A percentile compares a stretch with the other conserved stretches of the same genome.
These are phyloP conservation scores for Gastrolobium villosum DNA, from an alignment of 306 rosid species.

Conservation along the genomic window DNA sequence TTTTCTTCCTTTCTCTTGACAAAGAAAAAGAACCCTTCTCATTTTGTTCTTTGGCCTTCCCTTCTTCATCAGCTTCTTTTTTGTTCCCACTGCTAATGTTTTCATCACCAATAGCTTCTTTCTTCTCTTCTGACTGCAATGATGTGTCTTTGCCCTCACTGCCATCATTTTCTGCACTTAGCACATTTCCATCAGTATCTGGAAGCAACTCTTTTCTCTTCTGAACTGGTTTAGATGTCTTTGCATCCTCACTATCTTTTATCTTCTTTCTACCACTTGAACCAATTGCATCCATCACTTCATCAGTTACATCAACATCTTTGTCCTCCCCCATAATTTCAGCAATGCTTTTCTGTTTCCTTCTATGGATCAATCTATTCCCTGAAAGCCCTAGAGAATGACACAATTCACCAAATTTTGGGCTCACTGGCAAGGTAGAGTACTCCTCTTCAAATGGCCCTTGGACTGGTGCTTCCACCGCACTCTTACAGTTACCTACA, in stretches of 20 bases:
- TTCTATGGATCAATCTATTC: slow-evolving; percentile 51
- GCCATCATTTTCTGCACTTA: slow-evolving; percentile 42
- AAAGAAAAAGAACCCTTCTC: slow-evolving; percentile 46
- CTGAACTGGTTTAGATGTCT: slow-evolving; percentile 42
- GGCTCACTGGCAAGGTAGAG: slow-evolving; percentile 52
- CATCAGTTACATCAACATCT: slow-evolving; percentile 43
- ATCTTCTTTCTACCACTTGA: slow-evolving; percentile 52
- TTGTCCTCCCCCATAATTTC: slow-evolving; percentile 67
- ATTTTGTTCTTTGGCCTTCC: slow-evolving; percentile 41
- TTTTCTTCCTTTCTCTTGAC: slow-evolving; percentile 80
- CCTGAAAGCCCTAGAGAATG: slow-evolving; percentile 47
- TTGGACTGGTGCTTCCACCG: slow-evolving; percentile 58
- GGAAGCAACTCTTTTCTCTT: slow-evolving; percentile 47
- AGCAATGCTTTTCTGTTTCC: slow-evolving; percentile 85
- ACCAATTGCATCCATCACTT: slow-evolving; percentile 36
- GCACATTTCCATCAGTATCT: slow-evolving; percentile 34
- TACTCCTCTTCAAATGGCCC: slow-evolving; percentile 72
- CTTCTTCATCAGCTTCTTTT: slow-evolving; percentile 45
- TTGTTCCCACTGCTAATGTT: slow-evolving; percentile 29
- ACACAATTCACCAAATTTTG: slow-evolving; percentile 41
- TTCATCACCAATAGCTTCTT: slow-evolving; percentile 31
- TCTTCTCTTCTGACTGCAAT: slow-evolving; percentile 48
- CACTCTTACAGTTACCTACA: slow-evolving; percentile 8
- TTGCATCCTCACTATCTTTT: slow-evolving; percentile 49
- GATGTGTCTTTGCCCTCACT: slow-evolving; percentile 37